Conservation (phyloP, 495 filamentous ascomycete genomes). For the Talaromyces nanjingensis region DNA sequence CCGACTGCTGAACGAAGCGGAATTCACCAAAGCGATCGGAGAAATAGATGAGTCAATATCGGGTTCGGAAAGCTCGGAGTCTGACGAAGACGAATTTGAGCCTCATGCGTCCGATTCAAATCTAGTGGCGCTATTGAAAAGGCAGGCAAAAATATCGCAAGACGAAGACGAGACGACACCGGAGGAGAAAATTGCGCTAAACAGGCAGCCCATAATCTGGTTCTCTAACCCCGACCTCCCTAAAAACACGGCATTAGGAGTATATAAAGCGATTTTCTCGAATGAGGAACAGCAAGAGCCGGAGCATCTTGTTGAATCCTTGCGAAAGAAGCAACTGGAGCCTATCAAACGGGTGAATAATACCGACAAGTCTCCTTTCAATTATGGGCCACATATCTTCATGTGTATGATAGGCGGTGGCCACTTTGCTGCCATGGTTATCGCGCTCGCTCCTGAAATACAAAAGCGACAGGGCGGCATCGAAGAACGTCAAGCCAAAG, state of each 20-base stretch:
- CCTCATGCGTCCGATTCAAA: slow-evolving; percentile 53
- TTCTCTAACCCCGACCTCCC: slow-evolving; percentile 70
- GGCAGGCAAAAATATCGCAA: slow-evolving; percentile 65
- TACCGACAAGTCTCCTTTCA: slow-evolving; percentile 38
- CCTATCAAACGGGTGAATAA: slow-evolving; percentile 47
- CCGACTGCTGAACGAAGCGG: slow-evolving; percentile 59
- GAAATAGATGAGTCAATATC: slow-evolving; percentile 88
- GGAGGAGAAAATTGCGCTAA: slow-evolving; percentile 49
- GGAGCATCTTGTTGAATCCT: slow-evolving; percentile 50
- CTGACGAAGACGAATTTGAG: slow-evolving; percentile 48
- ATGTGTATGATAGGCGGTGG: slow-evolving; percentile 98
- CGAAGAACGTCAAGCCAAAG: slow-evolving; percentile 70
- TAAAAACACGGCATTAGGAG: slow-evolving; percentile 68
- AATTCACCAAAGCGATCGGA: slow-evolving; percentile 79
- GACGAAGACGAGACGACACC: slow-evolving; percentile 40
- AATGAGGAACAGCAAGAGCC: slow-evolving; percentile 59
- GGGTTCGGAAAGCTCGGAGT: slow-evolving; percentile 58
- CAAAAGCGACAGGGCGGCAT: slow-evolving; percentile 62
- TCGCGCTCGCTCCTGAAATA: slow-evolving; percentile 75
- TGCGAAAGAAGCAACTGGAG: slow-evolving; percentile 68
- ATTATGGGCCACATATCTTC: slow-evolving; percentile 75
- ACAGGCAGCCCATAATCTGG: slow-evolving; percentile 74
- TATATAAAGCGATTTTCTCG: slow-evolving; percentile 81
- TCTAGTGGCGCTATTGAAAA: slow-evolving; percentile 68
- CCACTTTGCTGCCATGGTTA: slow-evolving; percentile 94